A percentile compares a stretch with the other conserved stretches of the same genome.
Conservation (phyloP, 345 rosid genomes). For the Sonneratia alba region DNA sequence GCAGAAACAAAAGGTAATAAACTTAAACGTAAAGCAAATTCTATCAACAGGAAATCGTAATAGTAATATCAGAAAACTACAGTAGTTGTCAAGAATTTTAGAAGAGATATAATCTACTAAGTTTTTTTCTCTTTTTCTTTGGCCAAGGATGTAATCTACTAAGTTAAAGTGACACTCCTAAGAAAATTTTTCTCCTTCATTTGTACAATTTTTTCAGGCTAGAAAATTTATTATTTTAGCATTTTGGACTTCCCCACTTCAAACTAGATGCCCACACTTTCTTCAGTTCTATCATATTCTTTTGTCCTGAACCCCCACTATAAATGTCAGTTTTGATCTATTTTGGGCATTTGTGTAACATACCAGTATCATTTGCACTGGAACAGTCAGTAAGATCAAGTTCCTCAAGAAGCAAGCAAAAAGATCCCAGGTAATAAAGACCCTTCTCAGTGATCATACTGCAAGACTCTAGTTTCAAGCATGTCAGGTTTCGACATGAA, state of each 20-base stretch:
- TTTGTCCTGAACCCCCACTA: too few species aligned
- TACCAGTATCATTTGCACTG: conserved; percentile 68
- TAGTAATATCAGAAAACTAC: not conserved
- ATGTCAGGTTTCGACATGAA: conserved; percentile 55
- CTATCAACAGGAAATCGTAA: not conserved
- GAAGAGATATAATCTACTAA: not conserved
- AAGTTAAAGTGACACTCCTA: not conserved
- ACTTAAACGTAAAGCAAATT: not conserved
- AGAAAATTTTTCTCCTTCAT: not conserved
- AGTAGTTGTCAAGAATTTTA: not conserved
- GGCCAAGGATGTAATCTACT: not conserved
- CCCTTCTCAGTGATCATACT: conserved; percentile 71
- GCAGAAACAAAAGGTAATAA: not conserved
- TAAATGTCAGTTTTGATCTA: not conserved
- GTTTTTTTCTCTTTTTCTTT: too few species aligned
- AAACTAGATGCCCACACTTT: not conserved
- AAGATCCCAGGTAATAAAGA: conserved; percentile 53
- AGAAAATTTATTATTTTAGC: too few species aligned
- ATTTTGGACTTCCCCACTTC: too few species aligned
- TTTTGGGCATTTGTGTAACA: not conserved
- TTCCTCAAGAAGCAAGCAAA: conserved; percentile 53
- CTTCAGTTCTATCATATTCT: not conserved
- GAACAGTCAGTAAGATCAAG: conserved; percentile 85
- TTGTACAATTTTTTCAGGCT: not conserved
- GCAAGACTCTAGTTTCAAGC: conserved; percentile 77